A percentile compares a stretch with the other conserved stretches of the same genome.
Conservation (phyloP, 192 early-diverging fungal genomes). For the Pilobolus umbonatus region DNA sequence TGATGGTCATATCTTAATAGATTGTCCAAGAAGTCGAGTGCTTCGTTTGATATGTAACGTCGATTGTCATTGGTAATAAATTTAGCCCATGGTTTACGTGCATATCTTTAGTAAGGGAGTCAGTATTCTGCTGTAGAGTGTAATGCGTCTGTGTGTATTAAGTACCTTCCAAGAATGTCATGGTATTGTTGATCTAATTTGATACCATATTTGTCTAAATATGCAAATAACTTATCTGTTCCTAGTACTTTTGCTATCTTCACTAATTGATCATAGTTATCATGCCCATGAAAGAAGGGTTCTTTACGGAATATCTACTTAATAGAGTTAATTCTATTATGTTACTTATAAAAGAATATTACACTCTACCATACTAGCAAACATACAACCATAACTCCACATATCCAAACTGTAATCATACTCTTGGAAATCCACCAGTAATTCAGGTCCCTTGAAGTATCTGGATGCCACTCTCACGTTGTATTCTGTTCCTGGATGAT, state of each 20-base stretch:
- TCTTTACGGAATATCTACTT: slow-evolving; percentile 95
- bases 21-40: slow-evolving; percentile 86
- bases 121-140: no score
- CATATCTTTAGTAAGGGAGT: slow-evolving; percentile 33
- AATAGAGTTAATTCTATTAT: not conserved
- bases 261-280: slow-evolving; percentile 98
- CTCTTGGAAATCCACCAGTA: slow-evolving; percentile 96
- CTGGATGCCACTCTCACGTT: slow-evolving; percentile 98
- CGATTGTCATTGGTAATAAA: slow-evolving; percentile 86
- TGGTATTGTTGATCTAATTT: slow-evolving; percentile 87
- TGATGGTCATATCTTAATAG: slow-evolving; percentile 91
- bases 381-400: slow-evolving; percentile 99
- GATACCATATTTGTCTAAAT: slow-evolving; percentile 95
- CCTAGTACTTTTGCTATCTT: slow-evolving; percentile 98
- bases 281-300: slow-evolving; percentile 98
- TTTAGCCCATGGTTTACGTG: slow-evolving; percentile 80
- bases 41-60: slow-evolving; percentile 75
- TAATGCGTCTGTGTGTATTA: not conserved
- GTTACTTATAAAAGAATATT: not conserved
- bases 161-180: slow-evolving; percentile 70
- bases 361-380: slow-evolving; percentile 91
- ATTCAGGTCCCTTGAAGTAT: slow-evolving; percentile 98
- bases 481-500: slow-evolving; percentile 94
- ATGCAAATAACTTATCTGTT: slow-evolving; percentile 90
- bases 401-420: slow-evolving; percentile 99